Evolutionary conservation across 2,329 filamentous ascomycete genomes (phyloP), one percentile per base, ranked within the genome.

Genomic region (Calonectria fujianensis): DNA sequence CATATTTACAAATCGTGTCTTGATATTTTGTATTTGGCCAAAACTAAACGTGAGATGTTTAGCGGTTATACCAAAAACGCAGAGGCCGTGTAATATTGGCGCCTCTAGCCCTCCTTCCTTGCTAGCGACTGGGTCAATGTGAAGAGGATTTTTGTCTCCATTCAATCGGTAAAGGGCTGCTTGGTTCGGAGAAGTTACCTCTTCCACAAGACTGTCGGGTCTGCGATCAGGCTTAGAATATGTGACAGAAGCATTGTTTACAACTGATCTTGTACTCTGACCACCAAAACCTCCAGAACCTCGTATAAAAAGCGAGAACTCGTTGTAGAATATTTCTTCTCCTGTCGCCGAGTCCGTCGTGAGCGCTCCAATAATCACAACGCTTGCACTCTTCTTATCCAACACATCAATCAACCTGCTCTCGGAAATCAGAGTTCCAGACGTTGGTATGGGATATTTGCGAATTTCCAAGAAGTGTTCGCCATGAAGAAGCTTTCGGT

Each of bases 401-500:
- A 98, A 91, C 9, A 98, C 96, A 85, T 98, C 97, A 77, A 99
- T 91, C 73, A 99, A 93, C 84, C 93, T 93, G 74, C 93, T 94
- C 82, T 93, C 92, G 70, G 94, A 95, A 80, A 94, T 85, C 61
- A 97, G 93, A 72, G 92, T 93, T 63, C 91, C 95, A 69, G 93
- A 90, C 37, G 96, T 98, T 37, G 96, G 96, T 81, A 98, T 94
- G 50, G 97, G 96, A 88, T 93, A 97, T 85, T 96, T 95, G 84
- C 93, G 93, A 82, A 99, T 91, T 87, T 98, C 96, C 77, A 99
- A 94, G 87, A 96, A 99, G 86, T 99, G 97, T 89, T 99, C 97
- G 83, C 97, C 97, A 88, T 99, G 97, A 29, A 99, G 94, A 67
- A 98, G 92, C 95, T 98, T 98, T 95, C 98, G 98, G 75, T 96